These are phyloP conservation scores for Zea luxurians DNA, from an alignment of 176 grass and related monocot genomes.

Conservation along the genomic window DNA sequence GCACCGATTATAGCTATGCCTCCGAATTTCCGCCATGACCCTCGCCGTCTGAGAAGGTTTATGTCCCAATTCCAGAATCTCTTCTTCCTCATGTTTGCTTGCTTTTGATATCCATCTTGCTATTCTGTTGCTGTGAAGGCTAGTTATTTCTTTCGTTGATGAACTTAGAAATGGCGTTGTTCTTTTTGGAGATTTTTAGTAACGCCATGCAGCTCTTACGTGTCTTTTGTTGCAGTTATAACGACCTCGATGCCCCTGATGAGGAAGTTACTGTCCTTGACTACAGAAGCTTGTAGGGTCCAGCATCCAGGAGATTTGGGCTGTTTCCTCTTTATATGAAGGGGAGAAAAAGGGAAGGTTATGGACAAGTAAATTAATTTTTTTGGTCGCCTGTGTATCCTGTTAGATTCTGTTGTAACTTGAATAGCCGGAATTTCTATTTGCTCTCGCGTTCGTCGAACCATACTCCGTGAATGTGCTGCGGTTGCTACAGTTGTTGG, in stretches of 20 bases:
- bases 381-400: constrained; percentile 5
- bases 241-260: constrained; percentile 94
- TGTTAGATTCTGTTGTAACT: constrained; percentile 29
- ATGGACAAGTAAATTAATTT: constrained; percentile 20
- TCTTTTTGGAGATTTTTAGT: background rate
- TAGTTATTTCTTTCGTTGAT: background rate
- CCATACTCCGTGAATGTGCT: background rate
- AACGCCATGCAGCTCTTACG: constrained; percentile 1
- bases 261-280: constrained; percentile 99
- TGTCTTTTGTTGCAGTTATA: constrained; percentile 60
- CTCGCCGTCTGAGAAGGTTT: constrained; percentile 89
- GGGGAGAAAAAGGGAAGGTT: background rate
- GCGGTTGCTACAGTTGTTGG: background rate
- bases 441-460: constrained; percentile 34
- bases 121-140: background rate
- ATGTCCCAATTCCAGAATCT: background rate
- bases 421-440: constrained; percentile 2
- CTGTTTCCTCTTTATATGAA: constrained; percentile 10
- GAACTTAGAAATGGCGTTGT: background rate
- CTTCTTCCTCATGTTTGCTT: background rate
- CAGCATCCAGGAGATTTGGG: constrained; percentile 8
- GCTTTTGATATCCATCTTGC: no score
- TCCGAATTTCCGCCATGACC: constrained; percentile 80
- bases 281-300: constrained; percentile 91
- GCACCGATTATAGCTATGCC: constrained; percentile 79